Conservation (phyloP, 2,329 filamentous ascomycete genomes). For the Colletotrichum destructivum region DNA sequence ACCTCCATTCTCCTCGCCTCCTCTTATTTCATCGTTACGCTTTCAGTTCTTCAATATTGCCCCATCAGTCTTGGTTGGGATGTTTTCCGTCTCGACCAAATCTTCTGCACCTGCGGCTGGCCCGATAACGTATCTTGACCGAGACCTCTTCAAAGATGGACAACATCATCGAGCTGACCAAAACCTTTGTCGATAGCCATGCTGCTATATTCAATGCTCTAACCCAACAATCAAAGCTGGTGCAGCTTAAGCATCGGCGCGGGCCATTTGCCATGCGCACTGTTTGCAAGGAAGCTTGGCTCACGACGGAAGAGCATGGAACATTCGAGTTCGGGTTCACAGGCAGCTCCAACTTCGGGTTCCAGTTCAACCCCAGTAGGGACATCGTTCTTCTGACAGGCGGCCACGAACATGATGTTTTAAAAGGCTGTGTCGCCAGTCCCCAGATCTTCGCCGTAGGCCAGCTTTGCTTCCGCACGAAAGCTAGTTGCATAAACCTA, state of each 20-base stretch:
- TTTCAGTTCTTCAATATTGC: too few species aligned
- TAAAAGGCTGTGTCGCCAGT: neutral
- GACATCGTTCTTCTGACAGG: neutral
- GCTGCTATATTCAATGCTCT: neutral
- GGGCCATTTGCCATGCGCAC: neutral
- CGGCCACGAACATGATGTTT: neutral
- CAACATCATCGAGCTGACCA: neutral
- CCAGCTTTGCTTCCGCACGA: neutral
- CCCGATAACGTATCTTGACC: too few species aligned
- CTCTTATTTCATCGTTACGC: too few species aligned
- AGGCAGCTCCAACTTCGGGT: neutral
- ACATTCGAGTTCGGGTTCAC: neutral
- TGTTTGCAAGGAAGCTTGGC: slow-evolving; percentile 14
- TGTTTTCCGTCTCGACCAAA: too few species aligned
- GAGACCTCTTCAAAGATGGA: neutral
- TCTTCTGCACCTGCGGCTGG: too few species aligned
- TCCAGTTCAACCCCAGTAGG: slow-evolving; percentile 10
- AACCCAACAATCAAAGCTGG: neutral
- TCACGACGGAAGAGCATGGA: neutral
- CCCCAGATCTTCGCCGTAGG: slow-evolving; percentile 4
- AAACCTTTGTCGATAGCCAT: neutral
- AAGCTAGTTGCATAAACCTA: neutral
- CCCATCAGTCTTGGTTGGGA: too few species aligned
- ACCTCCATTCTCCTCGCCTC: too few species aligned
- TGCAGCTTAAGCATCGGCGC: too few species aligned